Evolutionary conservation across 768 basidiomycete genomes (phyloP), one percentile per base, ranked within the genome.

Genomic region (Rhodosporidiobolus odoratus): DNA sequence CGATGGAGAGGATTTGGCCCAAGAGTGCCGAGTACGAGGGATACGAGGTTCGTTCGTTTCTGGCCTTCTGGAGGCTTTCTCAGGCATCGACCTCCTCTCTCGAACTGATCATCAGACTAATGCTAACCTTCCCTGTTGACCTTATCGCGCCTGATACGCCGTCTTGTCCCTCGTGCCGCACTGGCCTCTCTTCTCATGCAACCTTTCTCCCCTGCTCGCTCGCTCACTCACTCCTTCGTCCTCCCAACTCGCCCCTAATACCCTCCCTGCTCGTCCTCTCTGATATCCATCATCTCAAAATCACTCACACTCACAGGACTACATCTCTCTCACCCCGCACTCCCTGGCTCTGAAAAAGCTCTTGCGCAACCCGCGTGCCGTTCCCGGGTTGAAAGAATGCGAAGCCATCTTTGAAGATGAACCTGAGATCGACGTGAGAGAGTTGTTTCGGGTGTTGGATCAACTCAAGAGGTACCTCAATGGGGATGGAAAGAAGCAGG

Each of bases 381-480:
- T 62, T 17, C 62, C 17, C 48, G 40, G 19, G 13, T 53, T 70
- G 23, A 19, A 35, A 3, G 52, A 48, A 15, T 32, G 32, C 58
- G 69, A 70, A 35, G 63, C 17, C 12, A 27, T 65, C 25, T 65
- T 65, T 53, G 69, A 70, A 13, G 69, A 70, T 52, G 48, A 56
- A 38, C 69, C 69, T 2, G 13, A 16, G 6, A 8, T 70, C 27
- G 69, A 70, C 16, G 34, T 37, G 3, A 48, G 45, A 34, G 58
- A 70, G 37, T 52, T 61, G 7, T 70, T 84, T 30, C 80, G 82
- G 7, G 78, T 81, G 34, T 84, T 87, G 72, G 69, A 80, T 21
- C 78, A 78, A 16, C 85, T 86, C n/a, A n/a, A n/a, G 69, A 79
- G 81, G 9, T 81, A 82, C 38, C 72, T 75, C 0, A 80, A 85